Base-by-base conservation (phyloP, 768 basidiomycete species). In the Phlebiopsis gigantea region DNA sequence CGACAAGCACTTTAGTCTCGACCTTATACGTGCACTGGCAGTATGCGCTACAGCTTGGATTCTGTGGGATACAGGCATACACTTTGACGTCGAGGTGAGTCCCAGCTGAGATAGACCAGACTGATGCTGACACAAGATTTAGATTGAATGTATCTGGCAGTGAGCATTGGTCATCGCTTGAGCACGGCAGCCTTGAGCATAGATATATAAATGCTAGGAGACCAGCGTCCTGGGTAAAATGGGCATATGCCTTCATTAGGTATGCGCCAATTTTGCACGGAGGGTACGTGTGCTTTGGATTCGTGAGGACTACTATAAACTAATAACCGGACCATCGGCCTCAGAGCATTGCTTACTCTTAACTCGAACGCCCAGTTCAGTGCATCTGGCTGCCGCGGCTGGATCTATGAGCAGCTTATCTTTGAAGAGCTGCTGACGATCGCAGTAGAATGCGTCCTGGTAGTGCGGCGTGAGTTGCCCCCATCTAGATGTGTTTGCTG, bases 41-140 rank as follows among this genome's bases (percentile, higher is more conserved):
- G 41, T 25, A 25, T 43, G 53, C 26, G 49, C 59, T 5, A 53
- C 55, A 0, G 53, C 51, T 4, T 60, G 54, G 54, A 26, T 55
- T 4, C 25, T 29, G 1, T 64, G 59, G 56, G 63, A 64, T 46
- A 57, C 56, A 2, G n/a, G 57, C 5, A 60, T 59, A 8, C 56
- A 61, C 28, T 43, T 64, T 17, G 61, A 60, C 30, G 46, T 57
- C 17, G 63, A 64, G 59, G 60, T 61, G 21, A 41, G 26, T 34
- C 14, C 9, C 8, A 22, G 24, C 5, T 3, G 47, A 8, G 17
- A 19, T n/a, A 39, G 17, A 39, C 34, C 8, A 9, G 12, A 17
- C 12, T 2, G 12, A 17, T 39, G 2, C 17, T 39, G 34, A 3
- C 34, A 39, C n/a, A n/a, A n/a, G n/a, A n/a, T 7, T 19, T 43